Conservation (phyloP, 2,329 filamentous ascomycete genomes). For the Fusarium tuaranense region DNA sequence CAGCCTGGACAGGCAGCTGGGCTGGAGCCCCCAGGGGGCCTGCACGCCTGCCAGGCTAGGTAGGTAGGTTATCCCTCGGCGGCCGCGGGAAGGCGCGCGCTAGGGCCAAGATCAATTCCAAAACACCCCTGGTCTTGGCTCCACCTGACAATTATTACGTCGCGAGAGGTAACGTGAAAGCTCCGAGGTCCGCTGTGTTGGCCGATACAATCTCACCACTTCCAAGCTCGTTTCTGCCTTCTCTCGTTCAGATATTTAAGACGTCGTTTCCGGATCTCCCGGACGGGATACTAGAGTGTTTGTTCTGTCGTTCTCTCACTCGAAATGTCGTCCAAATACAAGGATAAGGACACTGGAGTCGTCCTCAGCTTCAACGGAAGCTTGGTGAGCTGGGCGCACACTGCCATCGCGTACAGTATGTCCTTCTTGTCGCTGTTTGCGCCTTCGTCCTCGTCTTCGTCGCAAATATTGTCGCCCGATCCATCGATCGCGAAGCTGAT, state of each 20-base stretch:
- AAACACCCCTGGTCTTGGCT: slow-evolving; percentile 21
- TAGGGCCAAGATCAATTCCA: slow-evolving; percentile 38
- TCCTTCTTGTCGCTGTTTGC: slow-evolving; percentile 29
- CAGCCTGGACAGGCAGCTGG: neutral
- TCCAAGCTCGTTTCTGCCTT: slow-evolving; percentile 21
- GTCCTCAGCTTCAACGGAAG: slow-evolving; percentile 80
- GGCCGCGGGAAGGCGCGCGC: slow-evolving; percentile 36
- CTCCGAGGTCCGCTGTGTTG: slow-evolving; percentile 41
- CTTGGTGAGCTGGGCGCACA: slow-evolving; percentile 93
- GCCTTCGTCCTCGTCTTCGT: neutral
- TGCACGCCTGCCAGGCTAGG: neutral
- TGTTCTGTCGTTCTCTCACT: slow-evolving; percentile 35
- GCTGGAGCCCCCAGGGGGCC: neutral
- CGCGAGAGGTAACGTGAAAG: slow-evolving; percentile 42
- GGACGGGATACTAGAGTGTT: slow-evolving; percentile 46
- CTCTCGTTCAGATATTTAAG: slow-evolving; percentile 28
- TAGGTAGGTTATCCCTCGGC: slow-evolving; percentile 4
- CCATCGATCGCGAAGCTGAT: slow-evolving; percentile 35
- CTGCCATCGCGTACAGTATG: slow-evolving; percentile 82
- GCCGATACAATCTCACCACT: slow-evolving; percentile 44
- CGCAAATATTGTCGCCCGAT: neutral
- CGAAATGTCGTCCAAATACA: slow-evolving; percentile 62
- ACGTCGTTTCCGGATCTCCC: slow-evolving; percentile 45
- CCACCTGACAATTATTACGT: slow-evolving; percentile 43
- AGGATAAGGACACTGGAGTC: slow-evolving; percentile 73